phyloP scores from a whole-genome alignment of 371 early-diverging fungal species.

The Mucor saturninus region DNA sequence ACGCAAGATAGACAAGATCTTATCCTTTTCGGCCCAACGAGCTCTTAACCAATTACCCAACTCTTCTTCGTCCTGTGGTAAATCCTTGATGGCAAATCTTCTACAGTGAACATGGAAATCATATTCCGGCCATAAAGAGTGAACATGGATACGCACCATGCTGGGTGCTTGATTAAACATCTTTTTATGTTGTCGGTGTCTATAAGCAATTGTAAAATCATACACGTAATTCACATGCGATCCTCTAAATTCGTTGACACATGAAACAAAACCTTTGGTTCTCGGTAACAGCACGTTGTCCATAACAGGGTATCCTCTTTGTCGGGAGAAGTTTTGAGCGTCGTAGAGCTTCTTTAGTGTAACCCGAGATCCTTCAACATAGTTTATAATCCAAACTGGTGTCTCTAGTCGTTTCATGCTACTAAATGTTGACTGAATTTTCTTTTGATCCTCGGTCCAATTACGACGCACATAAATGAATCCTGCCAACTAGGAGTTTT shows the following conservation, averaged over 20 bases:
- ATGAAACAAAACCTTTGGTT: slow-evolving; percentile 79
- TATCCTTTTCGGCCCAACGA: slow-evolving; percentile 71
- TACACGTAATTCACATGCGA: slow-evolving; percentile 73
- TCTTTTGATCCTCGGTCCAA: slow-evolving; percentile 68
- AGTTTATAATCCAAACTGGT: slow-evolving; percentile 78
- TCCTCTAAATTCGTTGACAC: slow-evolving; percentile 62
- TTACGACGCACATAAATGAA: slow-evolving; percentile 72
- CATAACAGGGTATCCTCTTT: slow-evolving; percentile 62
- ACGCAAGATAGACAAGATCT: slow-evolving; percentile 55
- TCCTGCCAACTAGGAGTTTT: slow-evolving; percentile 57
- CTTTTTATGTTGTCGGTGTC: slow-evolving; percentile 34
- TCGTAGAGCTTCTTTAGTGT: slow-evolving; percentile 64
- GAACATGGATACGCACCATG: slow-evolving; percentile 63
- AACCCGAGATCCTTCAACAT: slow-evolving; percentile 74
- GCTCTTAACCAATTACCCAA: slow-evolving; percentile 65
- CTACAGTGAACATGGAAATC: slow-evolving; percentile 72
- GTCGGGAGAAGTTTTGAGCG: slow-evolving; percentile 65
- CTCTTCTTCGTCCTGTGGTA: slow-evolving; percentile 64
- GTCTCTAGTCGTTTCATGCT: slow-evolving; percentile 59
- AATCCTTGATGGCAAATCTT: slow-evolving; percentile 60
- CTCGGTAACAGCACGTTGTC: slow-evolving; percentile 79
- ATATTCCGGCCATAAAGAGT: slow-evolving; percentile 61
- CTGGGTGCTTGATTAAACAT: slow-evolving; percentile 61
- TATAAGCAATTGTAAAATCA: slow-evolving; percentile 73
- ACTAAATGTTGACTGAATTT: slow-evolving; percentile 63